Conservation (phyloP, 2,329 filamentous ascomycete genomes). For the Triangularia setosa region DNA sequence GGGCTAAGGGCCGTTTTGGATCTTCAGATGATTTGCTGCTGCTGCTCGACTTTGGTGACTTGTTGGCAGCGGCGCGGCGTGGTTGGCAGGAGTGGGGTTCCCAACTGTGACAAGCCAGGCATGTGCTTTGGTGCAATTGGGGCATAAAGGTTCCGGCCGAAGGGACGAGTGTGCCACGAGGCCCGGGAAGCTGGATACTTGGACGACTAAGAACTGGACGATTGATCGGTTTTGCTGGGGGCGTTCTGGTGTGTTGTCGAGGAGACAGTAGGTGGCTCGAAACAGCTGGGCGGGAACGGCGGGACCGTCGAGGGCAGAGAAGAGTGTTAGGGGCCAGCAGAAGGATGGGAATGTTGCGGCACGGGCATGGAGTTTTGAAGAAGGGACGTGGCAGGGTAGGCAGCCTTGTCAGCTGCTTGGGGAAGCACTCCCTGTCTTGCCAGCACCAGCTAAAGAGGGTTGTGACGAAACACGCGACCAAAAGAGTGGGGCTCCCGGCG, state of each 20-base stretch:
- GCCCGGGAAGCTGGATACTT: neutral
- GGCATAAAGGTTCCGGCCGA: neutral
- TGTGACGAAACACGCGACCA: constrained; percentile 20
- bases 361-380: constrained; percentile 15
- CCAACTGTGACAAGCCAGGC: neutral
- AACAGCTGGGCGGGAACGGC: neutral
- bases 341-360: constrained; percentile 7
- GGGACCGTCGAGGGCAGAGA: neutral
- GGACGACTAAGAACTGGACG: neutral
- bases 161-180: neutral
- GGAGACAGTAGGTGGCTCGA: neutral
- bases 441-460: neutral
- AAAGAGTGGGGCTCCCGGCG: constrained; percentile 9
- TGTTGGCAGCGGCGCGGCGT: constrained; percentile 8
- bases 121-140: neutral
- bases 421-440: neutral
- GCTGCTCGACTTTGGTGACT: neutral
- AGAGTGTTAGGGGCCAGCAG: neutral
- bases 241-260: neutral
- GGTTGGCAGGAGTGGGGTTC: constrained; percentile 2
- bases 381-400: neutral
- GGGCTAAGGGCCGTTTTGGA: constrained; percentile 9
- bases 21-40: constrained; percentile 8
- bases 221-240: neutral
- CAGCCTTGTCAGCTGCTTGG: constrained; percentile 9